phyloP scores from a whole-genome alignment of 495 filamentous ascomycete genomes.

The Cercophora sp. region DNA sequence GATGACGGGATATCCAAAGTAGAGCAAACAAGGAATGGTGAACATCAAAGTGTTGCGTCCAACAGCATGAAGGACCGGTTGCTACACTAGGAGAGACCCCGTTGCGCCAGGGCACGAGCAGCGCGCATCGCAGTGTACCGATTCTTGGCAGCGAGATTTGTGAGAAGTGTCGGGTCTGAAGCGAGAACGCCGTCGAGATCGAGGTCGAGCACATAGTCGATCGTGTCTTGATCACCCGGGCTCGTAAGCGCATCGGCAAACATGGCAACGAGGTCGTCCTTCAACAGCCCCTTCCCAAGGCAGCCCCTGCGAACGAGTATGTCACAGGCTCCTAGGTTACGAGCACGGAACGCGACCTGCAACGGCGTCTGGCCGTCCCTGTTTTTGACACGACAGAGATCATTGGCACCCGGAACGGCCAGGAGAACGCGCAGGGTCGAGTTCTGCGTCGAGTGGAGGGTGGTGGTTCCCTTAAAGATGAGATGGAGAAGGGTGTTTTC shows the following conservation, averaged over 20 bases:
- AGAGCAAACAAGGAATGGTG: no score
- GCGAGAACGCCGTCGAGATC: background rate
- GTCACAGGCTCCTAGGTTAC: slow-evolving; percentile 21
- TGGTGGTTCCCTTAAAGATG: slow-evolving; percentile 16
- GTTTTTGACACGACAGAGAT: slow-evolving; percentile 11
- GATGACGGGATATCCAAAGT: no score
- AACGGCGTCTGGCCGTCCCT: slow-evolving; percentile 13
- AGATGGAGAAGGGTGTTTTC: slow-evolving; percentile 24
- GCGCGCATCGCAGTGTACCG: background rate
- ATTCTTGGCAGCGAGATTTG: background rate
- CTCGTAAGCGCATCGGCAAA: background rate
- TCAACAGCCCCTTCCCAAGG: background rate
- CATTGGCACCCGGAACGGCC: slow-evolving; percentile 13
- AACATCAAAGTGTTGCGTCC: no score
- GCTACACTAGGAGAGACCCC: no score
- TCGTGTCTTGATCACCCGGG: background rate
- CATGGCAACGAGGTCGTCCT: background rate
- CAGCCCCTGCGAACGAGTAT: slow-evolving; percentile 23
- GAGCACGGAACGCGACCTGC: slow-evolving; percentile 7
- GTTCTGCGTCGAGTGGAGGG: slow-evolving; percentile 5
- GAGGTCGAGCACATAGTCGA: background rate
- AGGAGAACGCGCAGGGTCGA: slow-evolving; percentile 19
- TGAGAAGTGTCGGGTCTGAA: background rate
- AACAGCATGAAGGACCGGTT: no score
- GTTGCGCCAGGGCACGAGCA: background rate